Conservation (phyloP, 2,329 filamentous ascomycete species). For the Metarhizium anisopliae region DNA sequence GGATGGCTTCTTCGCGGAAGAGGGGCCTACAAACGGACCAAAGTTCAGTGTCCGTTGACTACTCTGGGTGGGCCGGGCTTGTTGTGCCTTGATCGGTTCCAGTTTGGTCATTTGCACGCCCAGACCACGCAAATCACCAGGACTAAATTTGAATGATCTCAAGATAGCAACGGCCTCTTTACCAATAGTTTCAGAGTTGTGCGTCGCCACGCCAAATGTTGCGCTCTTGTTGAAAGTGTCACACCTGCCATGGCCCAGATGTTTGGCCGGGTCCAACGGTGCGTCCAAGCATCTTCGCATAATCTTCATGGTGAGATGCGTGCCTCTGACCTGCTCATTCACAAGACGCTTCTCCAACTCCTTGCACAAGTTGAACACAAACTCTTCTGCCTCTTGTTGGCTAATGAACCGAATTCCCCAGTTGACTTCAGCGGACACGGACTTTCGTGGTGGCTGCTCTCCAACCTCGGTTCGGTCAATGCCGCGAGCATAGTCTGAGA, state of each 20-base stretch:
- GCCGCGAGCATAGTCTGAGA: conserved; percentile 84
- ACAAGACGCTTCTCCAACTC: conserved; percentile 75
- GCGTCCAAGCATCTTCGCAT: conserved; percentile 84
- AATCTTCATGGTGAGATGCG: conserved; percentile 85
- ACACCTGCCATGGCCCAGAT: conserved; percentile 90
- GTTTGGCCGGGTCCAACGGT: conserved; percentile 83
- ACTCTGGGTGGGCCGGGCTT: conserved; percentile 47
- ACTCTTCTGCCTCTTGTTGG: conserved; percentile 88
- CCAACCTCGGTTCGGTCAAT: conserved; percentile 83
- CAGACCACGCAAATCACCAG: conserved; percentile 85
- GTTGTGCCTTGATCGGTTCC: conserved; percentile 58
- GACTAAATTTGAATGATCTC: conserved; percentile 71
- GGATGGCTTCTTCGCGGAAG: conserved; percentile 29
- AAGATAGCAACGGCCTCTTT: conserved; percentile 82
- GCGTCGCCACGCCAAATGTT: conserved; percentile 74
- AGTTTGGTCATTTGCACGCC: conserved; percentile 92
- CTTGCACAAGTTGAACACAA: conserved; percentile 73
- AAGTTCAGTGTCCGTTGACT: conserved; percentile 78
- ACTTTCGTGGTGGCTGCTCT: conserved; percentile 78
- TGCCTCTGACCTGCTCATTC: conserved; percentile 79
- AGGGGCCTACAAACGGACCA: conserved; percentile 38
- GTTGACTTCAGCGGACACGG: conserved; percentile 93
- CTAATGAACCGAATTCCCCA: conserved; percentile 96
- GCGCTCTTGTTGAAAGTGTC: conserved; percentile 89
- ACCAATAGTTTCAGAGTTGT: conserved; percentile 59